These are phyloP conservation scores for Nematocida sp. DNA, from an alignment of 371 early-diverging fungal genomes.

Conservation along the genomic window DNA sequence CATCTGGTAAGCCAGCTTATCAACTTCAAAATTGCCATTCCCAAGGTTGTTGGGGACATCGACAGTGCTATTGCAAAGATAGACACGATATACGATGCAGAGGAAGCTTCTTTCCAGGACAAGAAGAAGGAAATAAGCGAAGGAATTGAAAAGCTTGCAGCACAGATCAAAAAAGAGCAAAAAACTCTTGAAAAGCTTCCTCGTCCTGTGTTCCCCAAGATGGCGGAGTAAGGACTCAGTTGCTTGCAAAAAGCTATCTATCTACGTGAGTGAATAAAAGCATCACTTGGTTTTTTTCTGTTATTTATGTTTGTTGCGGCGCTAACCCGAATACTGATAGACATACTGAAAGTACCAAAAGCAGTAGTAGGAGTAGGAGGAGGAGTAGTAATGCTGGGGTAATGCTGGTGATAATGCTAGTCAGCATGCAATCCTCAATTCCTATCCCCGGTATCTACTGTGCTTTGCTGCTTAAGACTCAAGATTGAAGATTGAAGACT, in stretches of 20 bases:
- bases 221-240: slow-evolving; percentile 15
- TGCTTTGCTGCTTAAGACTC: too few relatives aligned
- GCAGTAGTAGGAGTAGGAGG: too few relatives aligned
- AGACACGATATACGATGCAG: not conserved
- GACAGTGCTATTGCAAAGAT: slow-evolving; percentile 19
- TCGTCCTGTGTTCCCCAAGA: slow-evolving; percentile 36
- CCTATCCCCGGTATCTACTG: too few relatives aligned
- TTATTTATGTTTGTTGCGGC: too few relatives aligned
- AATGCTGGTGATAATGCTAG: too few relatives aligned
- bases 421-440: too few relatives aligned
- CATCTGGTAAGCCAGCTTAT: slow-evolving; percentile 32
- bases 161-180: slow-evolving; percentile 6
- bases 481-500: too few relatives aligned
- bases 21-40: slow-evolving; percentile 39
- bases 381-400: too few relatives aligned
- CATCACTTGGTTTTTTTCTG: too few relatives aligned
- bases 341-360: too few relatives aligned
- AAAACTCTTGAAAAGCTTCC: slow-evolving; percentile 22
- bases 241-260: not conserved
- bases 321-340: too few relatives aligned
- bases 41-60: slow-evolving; percentile 15
- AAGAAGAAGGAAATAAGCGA: slow-evolving; percentile 5
- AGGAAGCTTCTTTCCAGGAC: slow-evolving; percentile 22
- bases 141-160: not conserved
- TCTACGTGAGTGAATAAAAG: too few relatives aligned